Conservation (phyloP, 352 stramenopile genomes). For the Pythium sukuiense region DNA sequence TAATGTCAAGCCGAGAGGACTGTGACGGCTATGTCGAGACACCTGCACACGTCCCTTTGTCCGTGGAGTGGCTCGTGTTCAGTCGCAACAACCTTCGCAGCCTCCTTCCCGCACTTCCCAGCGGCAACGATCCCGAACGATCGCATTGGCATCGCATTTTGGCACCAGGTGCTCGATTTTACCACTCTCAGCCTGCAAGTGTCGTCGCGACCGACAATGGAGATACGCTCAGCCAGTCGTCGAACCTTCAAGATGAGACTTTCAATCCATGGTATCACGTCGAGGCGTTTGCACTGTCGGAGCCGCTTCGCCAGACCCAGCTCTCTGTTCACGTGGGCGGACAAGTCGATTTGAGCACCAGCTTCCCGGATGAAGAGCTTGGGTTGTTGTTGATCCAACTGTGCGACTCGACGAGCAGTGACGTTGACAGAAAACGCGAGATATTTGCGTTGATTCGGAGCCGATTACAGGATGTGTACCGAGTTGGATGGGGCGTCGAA, state of each 20-base stretch:
- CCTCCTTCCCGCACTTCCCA: constrained; percentile 23
- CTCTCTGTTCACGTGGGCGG: constrained; percentile 59
- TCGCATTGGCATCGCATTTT: constrained; percentile 47
- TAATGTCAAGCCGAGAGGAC: constrained; percentile 30
- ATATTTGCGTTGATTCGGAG: constrained; percentile 30
- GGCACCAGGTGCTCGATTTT: constrained; percentile 34
- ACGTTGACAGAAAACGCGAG: constrained; percentile 6
- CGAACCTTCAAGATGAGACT: constrained; percentile 28
- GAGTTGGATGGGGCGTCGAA: constrained; percentile 45
- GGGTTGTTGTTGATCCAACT: constrained; percentile 28
- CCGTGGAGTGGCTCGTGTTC: constrained; percentile 56
- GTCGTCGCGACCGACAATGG: constrained; percentile 32
- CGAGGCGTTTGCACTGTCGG: constrained; percentile 46
- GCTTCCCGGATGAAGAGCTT: constrained; percentile 48
- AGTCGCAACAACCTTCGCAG: constrained; percentile 39
- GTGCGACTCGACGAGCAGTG: constrained; percentile 16
- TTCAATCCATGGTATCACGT: constrained; percentile 76
- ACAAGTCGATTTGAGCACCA: constrained; percentile 52
- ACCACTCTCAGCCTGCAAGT: constrained; percentile 37
- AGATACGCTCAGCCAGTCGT: constrained; percentile 42
- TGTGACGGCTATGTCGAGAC: constrained; percentile 36
- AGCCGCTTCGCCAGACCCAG: constrained; percentile 51
- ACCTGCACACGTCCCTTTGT: constrained; percentile 34
- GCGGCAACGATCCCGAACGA: background rate
- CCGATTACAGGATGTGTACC: constrained; percentile 74